Evolutionary conservation across 371 early-diverging fungal species (phyloP).

Genomic region (Mortierella sp.): DNA sequence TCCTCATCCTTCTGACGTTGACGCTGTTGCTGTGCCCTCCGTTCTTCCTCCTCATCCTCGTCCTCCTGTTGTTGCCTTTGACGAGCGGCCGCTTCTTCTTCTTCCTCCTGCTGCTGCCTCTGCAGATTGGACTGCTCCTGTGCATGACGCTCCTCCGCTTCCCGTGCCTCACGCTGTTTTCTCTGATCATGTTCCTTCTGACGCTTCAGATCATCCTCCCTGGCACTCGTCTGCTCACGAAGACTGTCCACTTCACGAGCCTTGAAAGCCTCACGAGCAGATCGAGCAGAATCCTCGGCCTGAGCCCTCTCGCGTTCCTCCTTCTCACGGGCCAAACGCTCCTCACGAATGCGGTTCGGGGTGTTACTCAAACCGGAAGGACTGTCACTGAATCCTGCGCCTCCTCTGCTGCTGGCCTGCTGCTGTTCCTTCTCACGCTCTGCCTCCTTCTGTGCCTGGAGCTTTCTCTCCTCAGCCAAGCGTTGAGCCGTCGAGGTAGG

Average conservation of each 20-base stretch:
- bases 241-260: slow-evolving; percentile 31
- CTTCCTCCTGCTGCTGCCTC: slow-evolving; percentile 27
- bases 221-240: slow-evolving; percentile 37
- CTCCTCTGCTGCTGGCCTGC: slow-evolving; percentile 35
- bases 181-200: slow-evolving; percentile 34
- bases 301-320: slow-evolving; percentile 60
- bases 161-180: slow-evolving; percentile 32
- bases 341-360: slow-evolving; percentile 34
- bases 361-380: neutral
- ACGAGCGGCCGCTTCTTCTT: slow-evolving; percentile 15
- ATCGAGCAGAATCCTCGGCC: slow-evolving; percentile 54
- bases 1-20: slow-evolving; percentile 21
- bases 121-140: slow-evolving; percentile 26
- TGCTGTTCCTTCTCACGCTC: slow-evolving; percentile 58
- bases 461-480: slow-evolving; percentile 53
- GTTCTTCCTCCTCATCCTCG: slow-evolving; percentile 48
- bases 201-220: slow-evolving; percentile 49
- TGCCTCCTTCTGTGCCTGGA: slow-evolving; percentile 41
- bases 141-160: slow-evolving; percentile 39
- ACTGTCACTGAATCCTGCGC: neutral
- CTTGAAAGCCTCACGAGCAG: slow-evolving; percentile 56
- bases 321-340: slow-evolving; percentile 44
- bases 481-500: slow-evolving; percentile 28
- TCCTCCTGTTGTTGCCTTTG: slow-evolving; percentile 41
- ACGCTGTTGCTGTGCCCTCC: slow-evolving; percentile 19